Percentiles rank a stretch among this genome's conserved stretches.
Evolutionary conservation across 148 eudicot species (phyloP).

Genomic region (Polygonum maritimum): DNA sequence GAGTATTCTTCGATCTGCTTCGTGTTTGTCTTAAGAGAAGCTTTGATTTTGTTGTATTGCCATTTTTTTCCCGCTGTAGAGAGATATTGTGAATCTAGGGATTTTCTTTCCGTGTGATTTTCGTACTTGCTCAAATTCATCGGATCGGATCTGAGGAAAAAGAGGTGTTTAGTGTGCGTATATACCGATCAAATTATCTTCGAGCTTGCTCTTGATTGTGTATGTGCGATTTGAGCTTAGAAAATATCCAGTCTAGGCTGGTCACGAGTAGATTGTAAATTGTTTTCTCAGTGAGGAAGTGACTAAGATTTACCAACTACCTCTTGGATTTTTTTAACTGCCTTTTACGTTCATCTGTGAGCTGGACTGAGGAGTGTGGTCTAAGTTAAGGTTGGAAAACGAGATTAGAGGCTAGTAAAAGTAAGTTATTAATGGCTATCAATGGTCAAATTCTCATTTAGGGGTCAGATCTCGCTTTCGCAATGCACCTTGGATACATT

Average conservation of each 20-base stretch:
- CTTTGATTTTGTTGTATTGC: background rate
- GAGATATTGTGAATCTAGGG: background rate
- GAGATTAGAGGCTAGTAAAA: background rate
- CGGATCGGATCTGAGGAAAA: background rate
- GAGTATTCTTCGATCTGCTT: slow-evolving; percentile 7
- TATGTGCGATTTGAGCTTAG: background rate
- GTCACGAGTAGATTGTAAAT: background rate
- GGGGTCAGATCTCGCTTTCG: background rate
- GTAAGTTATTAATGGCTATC: background rate
- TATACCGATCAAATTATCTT: background rate
- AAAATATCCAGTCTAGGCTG: background rate
- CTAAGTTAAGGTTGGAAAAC: background rate
- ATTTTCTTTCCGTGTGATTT: background rate
- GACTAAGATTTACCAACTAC: background rate
- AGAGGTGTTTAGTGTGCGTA: background rate
- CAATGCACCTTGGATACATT: background rate
- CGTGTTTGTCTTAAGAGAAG: background rate
- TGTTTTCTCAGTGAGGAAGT: background rate
- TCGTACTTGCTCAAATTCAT: background rate
- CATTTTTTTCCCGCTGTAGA: background rate
- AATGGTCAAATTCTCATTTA: background rate
- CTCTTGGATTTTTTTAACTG: background rate
- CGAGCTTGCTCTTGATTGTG: background rate
- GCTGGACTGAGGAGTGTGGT: background rate
- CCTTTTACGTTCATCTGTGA: background rate